Evolutionary conservation across 78 protist genomes (phyloP), one percentile per base, ranked within the genome.

Genomic region (Guillardia theta): DNA sequence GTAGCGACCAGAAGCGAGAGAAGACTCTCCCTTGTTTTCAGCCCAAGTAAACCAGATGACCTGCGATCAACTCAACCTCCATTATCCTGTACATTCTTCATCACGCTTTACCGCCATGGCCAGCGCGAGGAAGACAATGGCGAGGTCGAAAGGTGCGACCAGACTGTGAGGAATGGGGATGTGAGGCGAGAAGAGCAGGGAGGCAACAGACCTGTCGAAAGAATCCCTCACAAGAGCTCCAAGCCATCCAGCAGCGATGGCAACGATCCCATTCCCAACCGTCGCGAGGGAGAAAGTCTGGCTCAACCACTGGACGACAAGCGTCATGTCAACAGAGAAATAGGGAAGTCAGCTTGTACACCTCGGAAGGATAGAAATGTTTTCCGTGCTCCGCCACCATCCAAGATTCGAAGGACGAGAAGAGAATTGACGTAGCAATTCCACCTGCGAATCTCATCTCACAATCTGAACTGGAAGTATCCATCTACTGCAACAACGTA

Each of bases 401-500:
- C 99, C 99, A 98, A 21, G 98, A 9, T 93, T 98, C 99, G 90
- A 98, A 97, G 37, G 95, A 96, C 30, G 98, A 94, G 90, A 95
- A 97, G 77, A 98, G 96, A 12, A 98, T 78, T 9, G 98, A 97
- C 24, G 99, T 98, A 27, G 99, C 96, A 1, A 98, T 50, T 46
- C 99, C 99, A 9, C 95, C 70, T 58, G 70, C 10, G 15, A 50
- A 50, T 50, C 58, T 19, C 58, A 50, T 15, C 10, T 15, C 58
- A 50, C 58, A 50, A 10, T 19, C 58, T 15, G 58, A 10, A 15
- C 58, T 10, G 30, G 15, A 15, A 50, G 30, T 50, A 10, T 50
- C 58, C 10, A 50, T 15, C 30, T 50, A 58, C 4, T 0, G 70
- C 39, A 58, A 30, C 39, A 30, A 24, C 70, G 6, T 24, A 58